Evolutionary conservation across 164 flowering plant genomes (phyloP).

Genomic region (Chimonanthus praecox): DNA sequence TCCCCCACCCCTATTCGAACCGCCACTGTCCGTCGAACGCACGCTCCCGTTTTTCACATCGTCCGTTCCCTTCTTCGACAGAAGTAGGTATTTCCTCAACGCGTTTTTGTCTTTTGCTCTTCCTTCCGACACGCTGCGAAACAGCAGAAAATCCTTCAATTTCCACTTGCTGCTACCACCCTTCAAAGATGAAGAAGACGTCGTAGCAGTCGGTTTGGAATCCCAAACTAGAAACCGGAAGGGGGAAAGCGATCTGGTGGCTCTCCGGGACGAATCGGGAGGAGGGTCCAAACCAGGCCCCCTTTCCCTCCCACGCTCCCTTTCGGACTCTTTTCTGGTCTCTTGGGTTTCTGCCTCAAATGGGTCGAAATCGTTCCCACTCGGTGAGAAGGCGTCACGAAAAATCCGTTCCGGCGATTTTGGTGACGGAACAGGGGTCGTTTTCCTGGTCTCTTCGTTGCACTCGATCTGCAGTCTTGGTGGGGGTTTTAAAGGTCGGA

Average conservation of each 20-base stretch:
- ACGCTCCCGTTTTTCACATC: slow-evolving; percentile 40
- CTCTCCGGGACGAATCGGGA: slow-evolving; percentile 35
- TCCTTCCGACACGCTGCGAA: slow-evolving; percentile 94
- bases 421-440: slow-evolving; percentile 22
- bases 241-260: slow-evolving; percentile 66
- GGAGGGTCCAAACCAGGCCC: slow-evolving; percentile 1
- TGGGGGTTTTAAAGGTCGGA: slow-evolving; percentile 46
- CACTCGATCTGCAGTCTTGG: slow-evolving; percentile 26
- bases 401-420: slow-evolving; percentile 29
- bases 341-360: slow-evolving; percentile 19
- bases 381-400: slow-evolving; percentile 43
- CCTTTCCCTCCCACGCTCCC: slow-evolving; percentile 44
- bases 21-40: slow-evolving; percentile 35
- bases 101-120: slow-evolving; percentile 67
- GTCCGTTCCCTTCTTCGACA: slow-evolving; percentile 31
- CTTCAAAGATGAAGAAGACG: not conserved
- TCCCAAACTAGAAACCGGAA: slow-evolving; percentile 25
- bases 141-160: slow-evolving; percentile 64
- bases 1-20: slow-evolving; percentile 30
- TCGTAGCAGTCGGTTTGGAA: not conserved
- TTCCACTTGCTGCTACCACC: slow-evolving; percentile 50
- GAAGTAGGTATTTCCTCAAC: slow-evolving; percentile 43
- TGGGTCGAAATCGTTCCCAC: slow-evolving; percentile 28
- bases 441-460: slow-evolving; percentile 8
- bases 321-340: slow-evolving; percentile 15